These are phyloP conservation scores for Cercospora citrullina DNA, from an alignment of 2,329 filamentous ascomycete species.

Conservation along the genomic window DNA sequence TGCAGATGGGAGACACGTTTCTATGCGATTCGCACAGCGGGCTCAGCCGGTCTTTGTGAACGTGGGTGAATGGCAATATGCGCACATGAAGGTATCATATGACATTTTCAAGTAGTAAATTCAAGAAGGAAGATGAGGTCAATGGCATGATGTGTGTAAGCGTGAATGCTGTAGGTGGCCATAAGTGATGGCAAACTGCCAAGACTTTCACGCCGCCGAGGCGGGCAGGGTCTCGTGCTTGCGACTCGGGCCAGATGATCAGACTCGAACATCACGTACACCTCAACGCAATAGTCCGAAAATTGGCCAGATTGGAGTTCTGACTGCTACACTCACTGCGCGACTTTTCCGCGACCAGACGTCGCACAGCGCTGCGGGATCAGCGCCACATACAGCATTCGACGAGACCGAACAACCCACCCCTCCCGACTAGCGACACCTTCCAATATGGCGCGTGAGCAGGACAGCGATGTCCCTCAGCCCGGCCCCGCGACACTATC, in stretches of 20 bases:
- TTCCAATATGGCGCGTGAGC: constrained; percentile 49
- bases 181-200: not conserved
- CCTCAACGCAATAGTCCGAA: not conserved
- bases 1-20: not conserved
- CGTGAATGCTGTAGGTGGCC: not conserved
- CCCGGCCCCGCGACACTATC: constrained; percentile 85
- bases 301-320: not conserved
- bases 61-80: no score
- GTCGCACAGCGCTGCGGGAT: not conserved
- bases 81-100: not conserved
- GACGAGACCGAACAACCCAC: not conserved
- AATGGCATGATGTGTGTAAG: not conserved
- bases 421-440: not conserved
- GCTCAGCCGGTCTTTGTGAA: no score
- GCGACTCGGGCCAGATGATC: constrained; percentile 6
- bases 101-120: not conserved
- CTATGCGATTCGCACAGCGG: not conserved
- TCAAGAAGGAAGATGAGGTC: not conserved
- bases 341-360: not conserved
- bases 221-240: constrained; percentile 5
- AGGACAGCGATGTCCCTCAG: constrained; percentile 68
- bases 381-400: constrained; percentile 1
- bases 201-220: constrained; percentile 2
- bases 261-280: not conserved
- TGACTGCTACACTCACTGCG: not conserved